These are phyloP conservation scores for Mucor plumbeus DNA, from an alignment of 371 early-diverging fungal genomes.

Conservation along the genomic window DNA sequence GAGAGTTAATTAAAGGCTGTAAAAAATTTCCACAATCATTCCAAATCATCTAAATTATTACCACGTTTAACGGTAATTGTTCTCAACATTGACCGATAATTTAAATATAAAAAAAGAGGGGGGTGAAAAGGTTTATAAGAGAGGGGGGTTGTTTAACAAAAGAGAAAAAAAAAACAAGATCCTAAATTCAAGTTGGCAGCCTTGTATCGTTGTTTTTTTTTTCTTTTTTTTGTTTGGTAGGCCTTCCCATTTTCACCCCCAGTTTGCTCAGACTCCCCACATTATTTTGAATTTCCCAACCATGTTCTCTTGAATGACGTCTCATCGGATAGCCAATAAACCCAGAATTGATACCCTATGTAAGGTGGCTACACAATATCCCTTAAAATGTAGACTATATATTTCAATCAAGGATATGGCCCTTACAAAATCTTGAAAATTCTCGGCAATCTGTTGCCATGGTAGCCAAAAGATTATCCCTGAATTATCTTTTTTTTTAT, in stretches of 20 bases:
- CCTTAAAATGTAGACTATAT: not conserved
- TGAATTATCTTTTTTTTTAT: not conserved
- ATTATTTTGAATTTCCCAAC: not conserved
- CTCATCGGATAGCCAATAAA: constrained; percentile 11
- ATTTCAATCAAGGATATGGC: no score
- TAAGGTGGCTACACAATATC: not conserved
- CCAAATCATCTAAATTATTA: constrained; percentile 21
- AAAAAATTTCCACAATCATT: constrained; percentile 3
- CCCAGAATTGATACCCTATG: not conserved
- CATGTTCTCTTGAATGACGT: constrained; percentile 17
- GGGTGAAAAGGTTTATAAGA: constrained; percentile 29
- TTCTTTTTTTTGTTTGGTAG: constrained; percentile 19
- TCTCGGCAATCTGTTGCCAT: not conserved
- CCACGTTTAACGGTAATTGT: constrained; percentile 50
- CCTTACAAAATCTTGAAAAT: not conserved
- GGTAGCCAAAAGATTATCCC: not conserved
- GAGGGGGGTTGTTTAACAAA: constrained; percentile 41
- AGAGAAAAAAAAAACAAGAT: constrained; percentile 11
- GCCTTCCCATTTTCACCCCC: constrained; percentile 18
- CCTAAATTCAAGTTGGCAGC: constrained; percentile 6
- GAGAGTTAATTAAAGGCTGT: not conserved
- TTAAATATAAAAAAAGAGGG: constrained; percentile 23
- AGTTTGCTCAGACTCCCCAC: constrained; percentile 13
- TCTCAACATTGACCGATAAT: constrained; percentile 47
- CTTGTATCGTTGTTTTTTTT: not conserved